These are phyloP conservation scores for Kazachstania taianensis DNA, from an alignment of 805 yeast species.

Conservation along the genomic window DNA sequence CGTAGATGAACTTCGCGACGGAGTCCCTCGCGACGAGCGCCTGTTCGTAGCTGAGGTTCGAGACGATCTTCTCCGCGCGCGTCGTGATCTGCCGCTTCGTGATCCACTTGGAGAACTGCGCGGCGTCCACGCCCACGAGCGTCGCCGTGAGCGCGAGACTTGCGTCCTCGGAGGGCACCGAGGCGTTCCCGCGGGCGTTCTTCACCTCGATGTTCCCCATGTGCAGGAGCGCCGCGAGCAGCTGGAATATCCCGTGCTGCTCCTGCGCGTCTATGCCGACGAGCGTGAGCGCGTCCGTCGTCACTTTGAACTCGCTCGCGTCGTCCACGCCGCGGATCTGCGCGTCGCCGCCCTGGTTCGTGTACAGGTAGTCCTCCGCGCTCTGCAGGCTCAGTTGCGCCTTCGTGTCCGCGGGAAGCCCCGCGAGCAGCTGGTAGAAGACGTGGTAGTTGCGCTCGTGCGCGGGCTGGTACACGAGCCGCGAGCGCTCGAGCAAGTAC, in stretches of 20 bases:
- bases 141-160: constrained; percentile 73
- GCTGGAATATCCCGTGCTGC: constrained; percentile 61
- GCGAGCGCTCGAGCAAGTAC: constrained; percentile 82
- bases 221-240: constrained; percentile 82
- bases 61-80: constrained; percentile 83
- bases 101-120: constrained; percentile 76
- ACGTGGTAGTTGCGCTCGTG: constrained; percentile 93
- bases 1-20: constrained; percentile 88
- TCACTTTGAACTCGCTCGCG: constrained; percentile 60
- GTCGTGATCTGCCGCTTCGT: constrained; percentile 86
- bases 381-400: constrained; percentile 47
- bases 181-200: constrained; percentile 77
- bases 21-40: constrained; percentile 92
- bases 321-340: constrained; percentile 74
- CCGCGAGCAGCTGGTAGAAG: constrained; percentile 80
- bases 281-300: constrained; percentile 64
- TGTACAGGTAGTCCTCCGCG: constrained; percentile 64
- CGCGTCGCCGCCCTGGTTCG: constrained; percentile 79
- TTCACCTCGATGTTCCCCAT: constrained; percentile 85
- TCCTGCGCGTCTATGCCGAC: constrained; percentile 59
- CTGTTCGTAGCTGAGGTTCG: constrained; percentile 72
- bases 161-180: constrained; percentile 77
- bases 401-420: constrained; percentile 47
- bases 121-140: constrained; percentile 69
- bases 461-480: constrained; percentile 86